A percentile compares a stretch with the other conserved stretches of the same genome.
Conservation (phyloP, 1,284 basidiomycete species). For the Cutaneotrichosporon spelunceum region DNA sequence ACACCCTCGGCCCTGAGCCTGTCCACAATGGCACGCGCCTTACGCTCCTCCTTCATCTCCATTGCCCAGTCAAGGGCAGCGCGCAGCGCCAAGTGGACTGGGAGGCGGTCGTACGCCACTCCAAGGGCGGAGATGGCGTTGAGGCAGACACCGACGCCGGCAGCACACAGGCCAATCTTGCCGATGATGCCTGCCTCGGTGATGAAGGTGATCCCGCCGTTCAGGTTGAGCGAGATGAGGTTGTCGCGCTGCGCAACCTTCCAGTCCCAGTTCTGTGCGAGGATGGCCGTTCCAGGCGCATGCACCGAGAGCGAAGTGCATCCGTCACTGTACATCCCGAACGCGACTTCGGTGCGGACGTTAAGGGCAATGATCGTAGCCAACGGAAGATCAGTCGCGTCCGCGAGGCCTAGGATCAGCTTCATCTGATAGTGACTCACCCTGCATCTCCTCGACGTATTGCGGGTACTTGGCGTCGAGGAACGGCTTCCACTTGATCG, state of each 20-base stretch:
- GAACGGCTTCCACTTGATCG: slow-evolving; percentile 19
- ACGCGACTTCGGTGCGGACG: slow-evolving; percentile 26
- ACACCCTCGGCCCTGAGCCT: slow-evolving; percentile 14
- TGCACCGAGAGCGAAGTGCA: slow-evolving; percentile 18
- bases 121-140: slow-evolving; percentile 25
- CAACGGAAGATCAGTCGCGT: slow-evolving; percentile 11
- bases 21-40: slow-evolving; percentile 8
- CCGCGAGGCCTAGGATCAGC: slow-evolving; percentile 19
- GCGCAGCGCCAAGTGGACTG: slow-evolving; percentile 22
- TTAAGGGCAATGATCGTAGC: slow-evolving; percentile 20
- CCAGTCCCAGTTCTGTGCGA: slow-evolving; percentile 30
- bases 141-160: slow-evolving; percentile 20
- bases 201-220: slow-evolving; percentile 15
- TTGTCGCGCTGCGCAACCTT: slow-evolving; percentile 14
- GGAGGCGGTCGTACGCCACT: slow-evolving; percentile 15
- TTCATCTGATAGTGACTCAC: not conserved
- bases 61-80: slow-evolving; percentile 20
- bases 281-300: slow-evolving; percentile 7
- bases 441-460: slow-evolving; percentile 23
- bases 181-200: slow-evolving; percentile 26
- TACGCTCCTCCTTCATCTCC: slow-evolving; percentile 8
- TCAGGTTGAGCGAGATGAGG: slow-evolving; percentile 18
- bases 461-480: slow-evolving; percentile 16
- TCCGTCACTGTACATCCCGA: slow-evolving; percentile 21
- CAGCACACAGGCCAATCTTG: slow-evolving; percentile 22